Conservation (phyloP, 768 basidiomycete genomes). For the Boletellus ananiceps region DNA sequence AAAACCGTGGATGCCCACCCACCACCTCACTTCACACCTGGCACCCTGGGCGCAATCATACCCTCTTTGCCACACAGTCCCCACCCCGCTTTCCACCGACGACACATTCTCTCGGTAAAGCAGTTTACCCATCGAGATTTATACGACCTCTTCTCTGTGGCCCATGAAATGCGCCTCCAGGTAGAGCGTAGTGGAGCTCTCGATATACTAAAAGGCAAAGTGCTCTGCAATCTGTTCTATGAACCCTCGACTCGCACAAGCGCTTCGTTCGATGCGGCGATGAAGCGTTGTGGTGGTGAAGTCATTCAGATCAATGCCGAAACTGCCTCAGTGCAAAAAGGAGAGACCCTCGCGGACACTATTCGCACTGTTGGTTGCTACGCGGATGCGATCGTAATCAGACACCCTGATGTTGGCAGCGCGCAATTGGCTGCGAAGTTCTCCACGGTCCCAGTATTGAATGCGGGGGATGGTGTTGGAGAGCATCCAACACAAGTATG, state of each 20-base stretch:
- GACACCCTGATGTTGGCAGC: conserved; percentile 92
- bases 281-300: conserved; percentile 96
- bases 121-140: conserved; percentile 88
- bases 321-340: conserved; percentile 86
- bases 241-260: conserved; percentile 96
- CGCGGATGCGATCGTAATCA: conserved; percentile 88
- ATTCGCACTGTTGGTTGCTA: conserved; percentile 94
- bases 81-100: conserved; percentile 87
- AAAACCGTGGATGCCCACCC: conserved; percentile 29
- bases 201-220: conserved; percentile 86
- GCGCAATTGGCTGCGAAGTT: conserved; percentile 95
- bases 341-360: conserved; percentile 90
- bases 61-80: conserved; percentile 32
- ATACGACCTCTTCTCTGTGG: conserved; percentile 89
- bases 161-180: conserved; percentile 94
- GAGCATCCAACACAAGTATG: conserved; percentile 94
- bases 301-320: conserved; percentile 83
- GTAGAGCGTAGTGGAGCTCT: conserved; percentile 88
- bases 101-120: conserved; percentile 92
- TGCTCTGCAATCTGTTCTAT: conserved; percentile 91
- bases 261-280: conserved; percentile 94
- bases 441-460: conserved; percentile 92
- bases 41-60: conserved; percentile 12
- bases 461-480: conserved; percentile 95
- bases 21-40: conserved; percentile 7